Evolutionary conservation across 2,329 filamentous ascomycete species (phyloP), one percentile per base, ranked within the genome.

Genomic region (Neonectria punicea): DNA sequence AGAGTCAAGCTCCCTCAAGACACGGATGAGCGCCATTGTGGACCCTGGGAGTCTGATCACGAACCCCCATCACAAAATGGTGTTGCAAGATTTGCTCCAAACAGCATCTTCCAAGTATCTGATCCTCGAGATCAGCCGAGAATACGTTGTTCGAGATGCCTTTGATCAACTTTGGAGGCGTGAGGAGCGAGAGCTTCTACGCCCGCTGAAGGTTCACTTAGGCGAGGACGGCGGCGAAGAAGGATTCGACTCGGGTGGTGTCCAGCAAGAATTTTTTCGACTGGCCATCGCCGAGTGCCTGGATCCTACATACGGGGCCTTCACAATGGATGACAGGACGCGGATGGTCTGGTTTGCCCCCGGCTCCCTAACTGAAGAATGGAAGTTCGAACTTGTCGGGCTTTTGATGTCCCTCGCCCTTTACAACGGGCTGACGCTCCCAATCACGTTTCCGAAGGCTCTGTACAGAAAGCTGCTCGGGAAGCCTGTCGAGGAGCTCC

Each of bases 221-320:
- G 94, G 94, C 4, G 91, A 93, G 75, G 90, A 93, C 36, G 85
- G 85, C 58, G 93, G 93, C 32, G 96, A 98, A 78, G 90, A 97
- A 76, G 96, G 96, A 0, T 89, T 97, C 36, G 96, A 99, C 77
- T 93, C 95, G 53, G 96, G 96, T 47, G 96, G 96, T 67, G 94
- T 99, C 1, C 95, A 98, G 73, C 94, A 97, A 76, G 96, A 99
- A 69, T 98, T 97, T 77, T 98, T 99, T 81, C 89, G 93, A 16
- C 81, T 98, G 30, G 89, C 93, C 18, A 90, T 98, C 71, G 88
- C 89, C 1, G 91, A 97, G 74, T 92, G 92, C 4, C 85, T 98
- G 50, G 86, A 93, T 71, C 91, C 93, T 5, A 86, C 90, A 47
- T 93, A 92, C 73, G 94, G 92, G 1, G 89, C 92, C 58, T 98